Conservation (phyloP, 2,329 filamentous ascomycete species). For the Stagonosporopsis tanaceti region DNA sequence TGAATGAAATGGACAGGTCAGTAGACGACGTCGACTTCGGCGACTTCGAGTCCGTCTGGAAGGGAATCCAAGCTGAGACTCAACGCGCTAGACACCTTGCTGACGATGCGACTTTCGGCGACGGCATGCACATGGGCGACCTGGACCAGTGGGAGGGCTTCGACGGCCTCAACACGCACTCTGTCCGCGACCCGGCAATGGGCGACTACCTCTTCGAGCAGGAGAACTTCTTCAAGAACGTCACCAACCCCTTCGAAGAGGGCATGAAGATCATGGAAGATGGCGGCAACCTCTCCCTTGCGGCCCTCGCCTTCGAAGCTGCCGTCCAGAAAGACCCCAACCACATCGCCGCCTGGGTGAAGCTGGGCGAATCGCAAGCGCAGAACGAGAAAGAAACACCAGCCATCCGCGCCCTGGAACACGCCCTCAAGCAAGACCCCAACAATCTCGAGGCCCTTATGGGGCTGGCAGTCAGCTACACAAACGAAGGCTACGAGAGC, state of each 20-base stretch:
- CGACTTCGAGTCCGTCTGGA: slow-evolving; percentile 90
- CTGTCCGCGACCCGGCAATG: slow-evolving; percentile 75
- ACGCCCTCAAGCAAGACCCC: slow-evolving; percentile 86
- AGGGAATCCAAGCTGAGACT: slow-evolving; percentile 79
- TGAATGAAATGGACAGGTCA: slow-evolving; percentile 89
- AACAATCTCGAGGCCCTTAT: slow-evolving; percentile 89
- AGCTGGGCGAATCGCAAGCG: slow-evolving; percentile 89
- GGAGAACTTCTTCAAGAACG: slow-evolving; percentile 85
- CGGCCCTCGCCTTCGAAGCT: slow-evolving; percentile 93
- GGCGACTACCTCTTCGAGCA: slow-evolving; percentile 95
- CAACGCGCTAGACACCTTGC: slow-evolving; percentile 74
- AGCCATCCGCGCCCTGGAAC: slow-evolving; percentile 91
- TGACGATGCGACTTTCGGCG: slow-evolving; percentile 69
- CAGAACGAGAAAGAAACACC: slow-evolving; percentile 99
- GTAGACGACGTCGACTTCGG: slow-evolving; percentile 81
- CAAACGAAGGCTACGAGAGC: slow-evolving; percentile 97
- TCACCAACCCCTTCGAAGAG: slow-evolving; percentile 88
- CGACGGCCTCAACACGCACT: slow-evolving; percentile 73
- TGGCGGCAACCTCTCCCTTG: slow-evolving; percentile 91
- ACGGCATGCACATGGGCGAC: slow-evolving; percentile 71
- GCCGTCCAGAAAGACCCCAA: slow-evolving; percentile 88
- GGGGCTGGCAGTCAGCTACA: slow-evolving; percentile 95
- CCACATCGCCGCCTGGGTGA: slow-evolving; percentile 92
- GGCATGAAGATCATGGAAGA: slow-evolving; percentile 92
- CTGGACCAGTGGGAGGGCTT: slow-evolving; percentile 82